These are phyloP conservation scores for Marasmius tenuissimus DNA, from an alignment of 1,284 basidiomycete species.

Conservation along the genomic window DNA sequence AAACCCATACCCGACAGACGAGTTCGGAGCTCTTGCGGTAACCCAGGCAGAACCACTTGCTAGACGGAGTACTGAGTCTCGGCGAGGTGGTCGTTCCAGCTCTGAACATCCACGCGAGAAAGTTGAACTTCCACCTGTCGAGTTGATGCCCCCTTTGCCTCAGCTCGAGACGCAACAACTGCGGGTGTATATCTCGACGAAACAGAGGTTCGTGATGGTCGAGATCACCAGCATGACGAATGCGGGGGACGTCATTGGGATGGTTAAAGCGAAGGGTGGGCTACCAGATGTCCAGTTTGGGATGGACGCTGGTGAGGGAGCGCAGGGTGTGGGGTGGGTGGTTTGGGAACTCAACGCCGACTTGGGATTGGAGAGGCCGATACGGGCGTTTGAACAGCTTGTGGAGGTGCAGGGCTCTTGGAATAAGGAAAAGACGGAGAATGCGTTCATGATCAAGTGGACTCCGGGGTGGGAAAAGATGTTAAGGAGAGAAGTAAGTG, in stretches of 20 bases:
- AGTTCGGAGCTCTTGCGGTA: neutral
- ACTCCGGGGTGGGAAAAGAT: constrained; percentile 37
- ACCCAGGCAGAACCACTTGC: neutral
- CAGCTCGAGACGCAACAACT: constrained; percentile 43
- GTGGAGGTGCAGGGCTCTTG: constrained; percentile 76
- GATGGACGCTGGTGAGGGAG: constrained; percentile 37
- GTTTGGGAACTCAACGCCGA: constrained; percentile 79
- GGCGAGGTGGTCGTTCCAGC: neutral
- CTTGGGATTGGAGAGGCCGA: constrained; percentile 87
- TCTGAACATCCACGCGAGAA: neutral
- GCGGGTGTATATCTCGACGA: constrained; percentile 70
- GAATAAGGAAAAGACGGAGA: constrained; percentile 77
- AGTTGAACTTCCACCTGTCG: constrained; percentile 7
- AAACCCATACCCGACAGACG: neutral
- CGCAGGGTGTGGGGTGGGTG: constrained; percentile 65
- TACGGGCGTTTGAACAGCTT: constrained; percentile 80
- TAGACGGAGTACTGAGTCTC: neutral
- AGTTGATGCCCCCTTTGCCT: constrained; percentile 12
- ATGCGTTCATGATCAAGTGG: constrained; percentile 75
- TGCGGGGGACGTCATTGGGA: constrained; percentile 64
- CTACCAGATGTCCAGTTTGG: constrained; percentile 38
- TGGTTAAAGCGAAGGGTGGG: constrained; percentile 61
- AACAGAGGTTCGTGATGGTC: constrained; percentile 72
- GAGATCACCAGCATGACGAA: constrained; percentile 61
- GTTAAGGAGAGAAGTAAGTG: constrained; percentile 39